phyloP scores from a whole-genome alignment of 495 filamentous ascomycete species.

The Chaetomium tenue region DNA sequence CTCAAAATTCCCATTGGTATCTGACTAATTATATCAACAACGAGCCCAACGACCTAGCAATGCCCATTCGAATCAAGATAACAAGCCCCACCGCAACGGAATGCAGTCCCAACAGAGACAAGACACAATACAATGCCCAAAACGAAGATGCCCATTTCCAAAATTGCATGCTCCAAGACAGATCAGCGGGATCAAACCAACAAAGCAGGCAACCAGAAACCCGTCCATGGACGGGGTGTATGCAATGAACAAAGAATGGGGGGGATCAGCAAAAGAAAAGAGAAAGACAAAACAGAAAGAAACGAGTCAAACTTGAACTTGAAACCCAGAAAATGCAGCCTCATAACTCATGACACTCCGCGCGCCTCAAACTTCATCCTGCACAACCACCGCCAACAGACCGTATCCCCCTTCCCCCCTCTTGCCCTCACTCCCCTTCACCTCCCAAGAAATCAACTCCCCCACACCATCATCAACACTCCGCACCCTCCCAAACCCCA shows the following conservation, averaged over 20 bases:
- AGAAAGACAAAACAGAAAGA: background rate
- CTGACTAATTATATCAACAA: background rate
- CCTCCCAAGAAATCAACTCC: no score
- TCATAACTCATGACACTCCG: constrained; percentile 14
- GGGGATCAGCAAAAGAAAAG: background rate
- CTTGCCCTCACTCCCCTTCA: background rate
- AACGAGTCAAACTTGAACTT: background rate
- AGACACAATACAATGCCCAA: background rate
- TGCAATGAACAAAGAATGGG: constrained; percentile 6
- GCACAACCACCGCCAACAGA: background rate
- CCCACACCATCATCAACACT: background rate
- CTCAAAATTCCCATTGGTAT: no score
- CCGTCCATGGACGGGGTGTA: constrained; percentile 2
- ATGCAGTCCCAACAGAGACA: background rate
- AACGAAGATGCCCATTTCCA: constrained; percentile 12
- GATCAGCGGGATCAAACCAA: background rate
- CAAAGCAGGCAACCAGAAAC: background rate
- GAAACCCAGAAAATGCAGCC: constrained; percentile 14
- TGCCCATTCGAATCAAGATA: background rate
- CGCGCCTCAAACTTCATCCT: background rate
- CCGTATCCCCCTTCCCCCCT: no score
- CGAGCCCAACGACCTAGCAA: background rate
- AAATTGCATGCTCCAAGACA: background rate
- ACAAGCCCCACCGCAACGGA: background rate
- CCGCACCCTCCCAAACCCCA: background rate